Evolutionary conservation across 2,329 filamentous ascomycete species (phyloP).

Genomic region (Nemania abortiva): DNA sequence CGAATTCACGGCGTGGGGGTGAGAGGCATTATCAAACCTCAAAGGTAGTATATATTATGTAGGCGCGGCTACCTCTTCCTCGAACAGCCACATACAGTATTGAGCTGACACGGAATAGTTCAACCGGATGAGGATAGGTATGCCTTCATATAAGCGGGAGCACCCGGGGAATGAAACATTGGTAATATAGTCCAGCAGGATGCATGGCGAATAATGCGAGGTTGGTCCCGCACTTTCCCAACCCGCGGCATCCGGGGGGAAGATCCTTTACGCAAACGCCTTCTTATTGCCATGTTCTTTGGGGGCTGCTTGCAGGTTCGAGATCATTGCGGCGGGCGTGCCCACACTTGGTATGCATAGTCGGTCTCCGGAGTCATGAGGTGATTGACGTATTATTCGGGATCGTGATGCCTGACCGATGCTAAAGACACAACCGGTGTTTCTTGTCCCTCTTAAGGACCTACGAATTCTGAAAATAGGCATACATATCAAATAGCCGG

Average conservation of each 20-base stretch:
- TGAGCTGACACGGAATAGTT: not conserved
- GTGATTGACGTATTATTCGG: not conserved
- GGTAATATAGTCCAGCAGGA: not conserved
- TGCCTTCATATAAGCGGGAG: not conserved
- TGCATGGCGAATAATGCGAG: slow-evolving; percentile 1
- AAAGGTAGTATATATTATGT: not conserved
- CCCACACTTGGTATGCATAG: not conserved
- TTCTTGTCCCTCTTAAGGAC: not conserved
- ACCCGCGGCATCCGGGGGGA: slow-evolving; percentile 11
- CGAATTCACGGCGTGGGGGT: not conserved
- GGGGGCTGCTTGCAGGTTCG: not conserved
- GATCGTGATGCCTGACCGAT: not conserved
- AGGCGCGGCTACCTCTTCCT: not conserved
- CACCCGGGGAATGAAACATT: slow-evolving; percentile 1
- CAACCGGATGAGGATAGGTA: not conserved
- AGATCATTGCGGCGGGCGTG: not conserved
- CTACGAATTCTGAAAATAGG: not conserved
- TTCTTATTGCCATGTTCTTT: not conserved
- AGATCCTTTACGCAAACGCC: not conserved
- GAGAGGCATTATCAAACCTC: not conserved
- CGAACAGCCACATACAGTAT: not conserved
- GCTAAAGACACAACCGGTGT: not conserved
- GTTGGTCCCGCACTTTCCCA: not conserved
- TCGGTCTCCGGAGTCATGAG: slow-evolving; percentile 9
- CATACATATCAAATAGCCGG: too few species aligned